Percentiles rank a stretch among this genome's conserved stretches.
Conservation (phyloP, 768 basidiomycete genomes). For the Hygrocybe punicea region DNA sequence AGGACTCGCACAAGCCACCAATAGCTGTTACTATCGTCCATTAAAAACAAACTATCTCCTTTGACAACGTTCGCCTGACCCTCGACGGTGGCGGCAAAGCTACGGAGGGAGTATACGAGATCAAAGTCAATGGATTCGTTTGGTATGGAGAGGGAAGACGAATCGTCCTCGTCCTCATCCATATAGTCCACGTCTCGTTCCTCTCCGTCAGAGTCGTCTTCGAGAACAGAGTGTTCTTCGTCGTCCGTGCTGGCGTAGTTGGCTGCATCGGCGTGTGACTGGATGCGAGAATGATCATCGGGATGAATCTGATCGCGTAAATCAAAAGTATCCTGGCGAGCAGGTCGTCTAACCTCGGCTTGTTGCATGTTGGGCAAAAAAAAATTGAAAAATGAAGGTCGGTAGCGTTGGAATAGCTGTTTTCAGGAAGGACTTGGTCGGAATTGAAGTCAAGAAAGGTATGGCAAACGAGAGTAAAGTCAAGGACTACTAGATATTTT, state of each 20-base stretch:
- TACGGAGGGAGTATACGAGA: slow-evolving; percentile 89
- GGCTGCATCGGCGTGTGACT: slow-evolving; percentile 45
- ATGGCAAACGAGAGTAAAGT: no score
- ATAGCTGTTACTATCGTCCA: slow-evolving; percentile 98
- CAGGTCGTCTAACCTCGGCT: slow-evolving; percentile 31
- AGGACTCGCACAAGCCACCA: slow-evolving; percentile 99
- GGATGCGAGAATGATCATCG: slow-evolving; percentile 41
- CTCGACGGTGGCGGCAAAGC: slow-evolving; percentile 96
- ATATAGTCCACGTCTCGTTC: slow-evolving; percentile 66
- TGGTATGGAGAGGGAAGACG: slow-evolving; percentile 80
- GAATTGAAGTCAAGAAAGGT: no score
- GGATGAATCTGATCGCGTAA: slow-evolving; percentile 60
- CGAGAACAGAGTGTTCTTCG: slow-evolving; percentile 81
- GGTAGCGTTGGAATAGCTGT: neutral
- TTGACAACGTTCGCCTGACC: slow-evolving; percentile 99
- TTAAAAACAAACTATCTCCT: slow-evolving; percentile 91
- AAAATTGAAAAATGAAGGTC: neutral
- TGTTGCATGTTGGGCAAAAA: slow-evolving; percentile 12
- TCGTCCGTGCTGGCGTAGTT: slow-evolving; percentile 44
- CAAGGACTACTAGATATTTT: no score
- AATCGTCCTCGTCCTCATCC: slow-evolving; percentile 67
- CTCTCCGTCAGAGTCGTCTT: slow-evolving; percentile 78
- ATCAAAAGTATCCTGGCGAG: slow-evolving; percentile 64
- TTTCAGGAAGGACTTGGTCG: neutral
- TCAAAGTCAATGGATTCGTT: slow-evolving; percentile 93